Evolutionary conservation across 169 alveolate species (phyloP).

Genomic region (Besnoitia besnoiti): DNA sequence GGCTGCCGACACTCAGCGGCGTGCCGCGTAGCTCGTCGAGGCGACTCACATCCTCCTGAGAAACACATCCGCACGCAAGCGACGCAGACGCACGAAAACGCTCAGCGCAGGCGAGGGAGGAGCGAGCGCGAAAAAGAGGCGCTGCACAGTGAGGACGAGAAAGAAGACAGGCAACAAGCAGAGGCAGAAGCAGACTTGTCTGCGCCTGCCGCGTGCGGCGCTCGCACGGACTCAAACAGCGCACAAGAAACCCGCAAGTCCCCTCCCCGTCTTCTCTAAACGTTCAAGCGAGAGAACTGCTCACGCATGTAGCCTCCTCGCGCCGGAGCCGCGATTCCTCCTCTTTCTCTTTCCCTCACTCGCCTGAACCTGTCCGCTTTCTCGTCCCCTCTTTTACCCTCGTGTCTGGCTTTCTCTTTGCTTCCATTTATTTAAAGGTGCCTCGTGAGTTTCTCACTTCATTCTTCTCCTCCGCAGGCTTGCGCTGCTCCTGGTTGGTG

Average conservation of each 20-base stretch:
- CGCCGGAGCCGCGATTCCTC: background rate
- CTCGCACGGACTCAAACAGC: too few relatives aligned
- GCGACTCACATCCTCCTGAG: slow-evolving; percentile 68
- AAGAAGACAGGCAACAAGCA: too few relatives aligned
- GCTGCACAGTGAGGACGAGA: background rate
- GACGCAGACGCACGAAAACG: background rate
- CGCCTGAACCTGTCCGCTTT: background rate
- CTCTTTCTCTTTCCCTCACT: background rate
- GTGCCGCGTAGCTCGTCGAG: slow-evolving; percentile 97
- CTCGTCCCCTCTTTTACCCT: background rate
- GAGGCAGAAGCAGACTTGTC: too few relatives aligned
- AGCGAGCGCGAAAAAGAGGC: background rate
- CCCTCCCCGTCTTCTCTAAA: too few relatives aligned
- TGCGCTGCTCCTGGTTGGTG: slow-evolving; percentile 71
- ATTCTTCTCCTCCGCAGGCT: slow-evolving; percentile 72
- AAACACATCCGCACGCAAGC: background rate
- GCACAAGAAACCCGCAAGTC: too few relatives aligned
- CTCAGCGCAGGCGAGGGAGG: background rate
- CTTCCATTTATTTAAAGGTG: background rate
- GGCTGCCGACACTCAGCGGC: slow-evolving; percentile 97
- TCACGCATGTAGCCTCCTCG: too few relatives aligned
- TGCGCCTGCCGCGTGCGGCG: too few relatives aligned
- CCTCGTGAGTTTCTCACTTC: slow-evolving; percentile 20
- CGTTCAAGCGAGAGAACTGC: too few relatives aligned
- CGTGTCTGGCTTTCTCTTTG: background rate